Percentiles rank a stretch among this genome's conserved stretches.
Conservation (phyloP, 73 alveolate species). For the Durusdinium trenchii region DNA sequence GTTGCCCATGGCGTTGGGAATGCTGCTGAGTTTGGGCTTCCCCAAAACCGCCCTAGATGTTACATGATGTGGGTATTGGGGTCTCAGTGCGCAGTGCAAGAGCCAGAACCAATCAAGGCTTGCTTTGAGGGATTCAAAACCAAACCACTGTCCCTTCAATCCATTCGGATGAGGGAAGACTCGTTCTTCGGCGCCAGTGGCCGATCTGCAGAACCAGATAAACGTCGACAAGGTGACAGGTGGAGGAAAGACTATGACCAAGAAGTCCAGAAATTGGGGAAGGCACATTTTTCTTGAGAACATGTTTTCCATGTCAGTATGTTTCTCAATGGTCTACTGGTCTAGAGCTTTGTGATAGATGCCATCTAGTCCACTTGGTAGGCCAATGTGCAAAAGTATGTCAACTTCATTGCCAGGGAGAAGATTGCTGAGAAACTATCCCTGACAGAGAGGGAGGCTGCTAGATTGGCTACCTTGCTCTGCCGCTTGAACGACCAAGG, state of each 20-base stretch:
- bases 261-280: neutral
- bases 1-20: neutral
- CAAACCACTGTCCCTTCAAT: neutral
- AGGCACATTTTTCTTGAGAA: neutral
- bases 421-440: neutral
- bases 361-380: too few species aligned
- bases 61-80: neutral
- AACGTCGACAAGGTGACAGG: neutral
- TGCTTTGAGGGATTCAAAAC: neutral
- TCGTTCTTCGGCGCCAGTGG: too few species aligned
- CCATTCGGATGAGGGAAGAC: too few species aligned
- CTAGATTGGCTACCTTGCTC: neutral
- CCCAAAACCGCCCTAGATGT: slow-evolving; percentile 5
- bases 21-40: neutral
- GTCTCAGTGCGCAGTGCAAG: neutral
- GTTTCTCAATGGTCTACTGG: too few species aligned
- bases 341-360: too few species aligned
- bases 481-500: neutral
- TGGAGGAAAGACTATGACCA: neutral
- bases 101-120: neutral
- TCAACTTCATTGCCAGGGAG: neutral
- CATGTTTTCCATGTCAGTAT: too few species aligned
- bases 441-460: neutral
- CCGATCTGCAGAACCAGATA: too few species aligned
- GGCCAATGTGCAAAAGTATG: neutral